Percentiles rank a stretch among this genome's conserved stretches.
These are phyloP conservation scores for Pythium coloratum DNA, from an alignment of 352 stramenopile genomes.

Conservation along the genomic window DNA sequence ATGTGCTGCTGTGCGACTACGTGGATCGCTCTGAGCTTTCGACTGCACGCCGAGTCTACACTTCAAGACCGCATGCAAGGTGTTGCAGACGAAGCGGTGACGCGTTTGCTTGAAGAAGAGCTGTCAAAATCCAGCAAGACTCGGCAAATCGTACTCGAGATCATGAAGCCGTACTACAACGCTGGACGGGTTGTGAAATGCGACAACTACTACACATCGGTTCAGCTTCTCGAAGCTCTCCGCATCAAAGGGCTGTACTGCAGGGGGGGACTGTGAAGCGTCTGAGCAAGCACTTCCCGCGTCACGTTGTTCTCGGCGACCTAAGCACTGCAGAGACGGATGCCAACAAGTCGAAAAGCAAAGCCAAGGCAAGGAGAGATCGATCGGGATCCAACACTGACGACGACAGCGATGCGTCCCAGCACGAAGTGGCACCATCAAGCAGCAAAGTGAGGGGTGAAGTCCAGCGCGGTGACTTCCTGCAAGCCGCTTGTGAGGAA, in stretches of 20 bases:
- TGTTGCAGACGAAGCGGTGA: background rate
- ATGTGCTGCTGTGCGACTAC: conserved; percentile 31
- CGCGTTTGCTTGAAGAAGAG: conserved; percentile 1
- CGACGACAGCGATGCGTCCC: background rate
- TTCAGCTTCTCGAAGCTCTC: conserved; percentile 26
- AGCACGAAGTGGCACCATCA: no score
- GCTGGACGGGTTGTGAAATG: conserved; percentile 29
- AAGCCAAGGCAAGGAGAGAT: background rate
- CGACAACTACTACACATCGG: conserved; percentile 41
- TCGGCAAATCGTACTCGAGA: conserved; percentile 31
- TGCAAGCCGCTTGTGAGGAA: conserved; percentile 20
- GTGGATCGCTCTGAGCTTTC: conserved; percentile 33
- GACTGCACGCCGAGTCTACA: conserved; percentile 25
- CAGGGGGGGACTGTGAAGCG: conserved; percentile 23
- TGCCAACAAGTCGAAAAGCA: background rate
- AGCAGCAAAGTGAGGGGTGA: background rate
- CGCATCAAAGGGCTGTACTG: conserved; percentile 28
- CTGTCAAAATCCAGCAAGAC: conserved; percentile 1
- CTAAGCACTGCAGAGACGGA: background rate
- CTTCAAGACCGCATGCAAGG: conserved; percentile 19
- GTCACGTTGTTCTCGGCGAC: conserved; percentile 16
- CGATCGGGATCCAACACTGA: background rate
- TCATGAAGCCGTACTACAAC: conserved; percentile 24
- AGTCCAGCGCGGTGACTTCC: conserved; percentile 7
- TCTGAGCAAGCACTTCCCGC: conserved; percentile 28